phyloP scores from a whole-genome alignment of 1,284 basidiomycete genomes.

The Irpex rosettiformis region DNA sequence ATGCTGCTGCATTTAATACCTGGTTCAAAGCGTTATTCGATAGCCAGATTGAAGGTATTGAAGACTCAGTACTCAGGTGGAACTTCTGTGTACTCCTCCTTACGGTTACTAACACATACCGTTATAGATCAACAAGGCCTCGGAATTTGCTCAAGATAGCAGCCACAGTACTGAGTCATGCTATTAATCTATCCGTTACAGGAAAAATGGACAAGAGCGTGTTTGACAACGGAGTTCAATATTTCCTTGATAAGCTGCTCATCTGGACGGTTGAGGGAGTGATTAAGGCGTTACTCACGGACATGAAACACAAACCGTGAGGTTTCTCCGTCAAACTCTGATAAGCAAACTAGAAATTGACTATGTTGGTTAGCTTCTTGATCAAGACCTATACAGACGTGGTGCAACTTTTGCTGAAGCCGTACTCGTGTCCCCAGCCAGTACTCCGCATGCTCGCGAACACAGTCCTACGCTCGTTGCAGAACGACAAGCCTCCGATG shows the following conservation, averaged over 20 bases:
- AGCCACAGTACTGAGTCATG: conserved; percentile 60
- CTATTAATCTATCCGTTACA: conserved; percentile 45
- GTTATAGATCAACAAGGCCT: conserved; percentile 61
- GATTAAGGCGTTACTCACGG: conserved; percentile 56
- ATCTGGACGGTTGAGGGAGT: conserved; percentile 79
- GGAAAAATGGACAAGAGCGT: conserved; percentile 62
- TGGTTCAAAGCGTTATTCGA: conserved; percentile 81
- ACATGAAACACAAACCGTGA: conserved; percentile 58
- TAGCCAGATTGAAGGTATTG: conserved; percentile 73
- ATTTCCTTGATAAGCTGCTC: conserved; percentile 67
- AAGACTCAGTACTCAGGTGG: conserved; percentile 73
- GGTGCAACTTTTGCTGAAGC: conserved; percentile 61
- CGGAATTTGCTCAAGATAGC: conserved; percentile 63
- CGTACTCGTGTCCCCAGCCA: conserved; percentile 58
- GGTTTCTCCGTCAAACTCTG: neutral
- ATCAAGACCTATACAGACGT: conserved; percentile 51
- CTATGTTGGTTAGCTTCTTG: conserved; percentile 24
- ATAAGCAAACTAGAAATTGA: neutral
- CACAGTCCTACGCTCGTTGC: conserved; percentile 48
- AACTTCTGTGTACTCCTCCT: conserved; percentile 1
- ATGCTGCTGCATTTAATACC: conserved; percentile 44
- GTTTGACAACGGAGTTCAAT: conserved; percentile 70
- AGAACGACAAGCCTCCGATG: conserved; percentile 26
- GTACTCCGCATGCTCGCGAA: conserved; percentile 63
- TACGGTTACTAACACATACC: conserved; percentile 5